Base-by-base conservation (phyloP, 2,329 filamentous ascomycete genomes). In the Knufia fluminis region DNA sequence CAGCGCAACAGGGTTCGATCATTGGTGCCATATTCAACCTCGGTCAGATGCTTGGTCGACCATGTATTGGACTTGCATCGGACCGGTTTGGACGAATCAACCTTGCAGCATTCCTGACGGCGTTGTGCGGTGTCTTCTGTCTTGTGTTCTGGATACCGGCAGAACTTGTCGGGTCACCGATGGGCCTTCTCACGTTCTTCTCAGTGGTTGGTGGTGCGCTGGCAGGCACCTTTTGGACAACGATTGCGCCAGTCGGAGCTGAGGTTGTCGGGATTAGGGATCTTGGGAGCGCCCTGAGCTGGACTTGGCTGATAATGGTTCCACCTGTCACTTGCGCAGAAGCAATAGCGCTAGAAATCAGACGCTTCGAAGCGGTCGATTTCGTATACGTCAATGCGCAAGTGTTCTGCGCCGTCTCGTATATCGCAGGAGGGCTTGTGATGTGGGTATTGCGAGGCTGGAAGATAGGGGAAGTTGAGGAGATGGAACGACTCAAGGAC, bases 21-120 rank as follows among this genome's bases (percentile, higher is more conserved):
- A 71, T 83, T n/a, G 75, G 75, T 3, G 81, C 81, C 0, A 58
- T 84, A 8, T 65, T 85, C 46, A 85, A 82, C 55, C 64, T 84
- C 1, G 80, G 81, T 0, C 77, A 82, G 56, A 78, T 71, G 22
- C 54, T 72, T 12, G 70, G 70, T 1, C 68, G 81, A 3, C 80
- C 80, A 1, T 69, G 77, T 0, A 74, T 84, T 4, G 82, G 82
- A 0, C 78, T 80, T 60, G 77, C 78, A 57, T 78, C 74, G 53
- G 81, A 85, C 58, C 66, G 65, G 0, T 68, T 79, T 26, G 80
- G 81, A 1, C 69, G 80, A 1, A 72, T 85, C 55, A 83, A 84
- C 54, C 78, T 83, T 64, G 78, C 80, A 1, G 67, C 67, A 1
- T 59, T 71, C 7, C 73, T 77, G 64, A 78, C 77, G 0, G 71